Conservation (phyloP, 2,329 filamentous ascomycete species). For the Aspergillus felis region DNA sequence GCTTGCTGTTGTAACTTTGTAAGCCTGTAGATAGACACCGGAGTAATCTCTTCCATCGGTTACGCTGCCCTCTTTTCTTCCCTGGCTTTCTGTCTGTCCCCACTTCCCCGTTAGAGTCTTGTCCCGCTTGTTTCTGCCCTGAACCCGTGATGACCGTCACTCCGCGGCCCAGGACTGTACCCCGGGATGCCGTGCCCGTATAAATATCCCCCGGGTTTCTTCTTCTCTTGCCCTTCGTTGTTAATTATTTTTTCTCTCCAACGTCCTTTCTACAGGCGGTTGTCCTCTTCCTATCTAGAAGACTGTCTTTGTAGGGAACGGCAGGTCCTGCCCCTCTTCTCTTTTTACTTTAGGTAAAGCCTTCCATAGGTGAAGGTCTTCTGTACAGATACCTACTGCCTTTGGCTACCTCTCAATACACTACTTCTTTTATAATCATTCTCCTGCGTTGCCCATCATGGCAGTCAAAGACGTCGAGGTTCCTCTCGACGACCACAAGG, state of each 20-base stretch:
- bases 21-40: too few relatives aligned
- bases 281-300: neutral
- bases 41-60: neutral
- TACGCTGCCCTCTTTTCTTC: neutral
- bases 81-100: neutral
- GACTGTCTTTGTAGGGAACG: neutral
- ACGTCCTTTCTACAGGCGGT: neutral
- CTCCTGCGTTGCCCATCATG: slow-evolving; percentile 10
- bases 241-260: neutral
- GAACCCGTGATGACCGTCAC: neutral
- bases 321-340: neutral
- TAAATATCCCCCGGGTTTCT: neutral
- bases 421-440: neutral
- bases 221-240: neutral
- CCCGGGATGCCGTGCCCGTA: neutral
- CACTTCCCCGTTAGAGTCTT: neutral
- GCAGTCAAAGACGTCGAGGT: slow-evolving; percentile 24
- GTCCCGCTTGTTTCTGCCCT: neutral
- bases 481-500: slow-evolving; percentile 21
- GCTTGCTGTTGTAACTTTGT: neutral
- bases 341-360: neutral
- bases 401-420: neutral
- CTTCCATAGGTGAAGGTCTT: neutral
- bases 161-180: neutral
- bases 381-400: neutral